Evolutionary conservation across 2,329 filamentous ascomycete genomes (phyloP).

Genomic region (Pseudogymnoascus sp.): DNA sequence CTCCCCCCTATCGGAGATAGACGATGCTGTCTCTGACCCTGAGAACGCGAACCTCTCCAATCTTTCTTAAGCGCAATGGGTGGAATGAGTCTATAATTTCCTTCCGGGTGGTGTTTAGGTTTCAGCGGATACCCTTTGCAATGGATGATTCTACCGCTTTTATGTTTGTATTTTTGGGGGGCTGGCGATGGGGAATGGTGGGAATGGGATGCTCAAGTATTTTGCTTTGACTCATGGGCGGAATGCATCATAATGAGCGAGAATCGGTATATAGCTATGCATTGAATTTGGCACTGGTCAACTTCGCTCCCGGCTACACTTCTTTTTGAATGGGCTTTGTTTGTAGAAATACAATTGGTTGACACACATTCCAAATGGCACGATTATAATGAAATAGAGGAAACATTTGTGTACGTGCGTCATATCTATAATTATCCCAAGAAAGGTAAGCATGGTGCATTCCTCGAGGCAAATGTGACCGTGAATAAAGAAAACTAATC

Average conservation of each 20-base stretch:
- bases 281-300: background rate
- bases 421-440: slow-evolving; percentile 7
- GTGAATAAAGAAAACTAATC: background rate
- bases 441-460: background rate
- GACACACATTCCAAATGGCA: background rate
- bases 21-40: background rate
- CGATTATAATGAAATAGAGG: background rate
- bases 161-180: too few relatives aligned
- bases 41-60: background rate
- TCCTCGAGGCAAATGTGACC: background rate
- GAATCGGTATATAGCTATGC: background rate
- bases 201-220: background rate
- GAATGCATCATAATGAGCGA: background rate
- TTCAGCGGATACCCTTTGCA: background rate
- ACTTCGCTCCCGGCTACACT: background rate
- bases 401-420: background rate
- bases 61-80: background rate
- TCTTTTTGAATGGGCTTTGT: background rate
- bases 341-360: background rate
- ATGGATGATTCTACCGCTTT: background rate
- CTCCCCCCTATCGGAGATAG: background rate
- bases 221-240: background rate
- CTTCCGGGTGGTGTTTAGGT: background rate
- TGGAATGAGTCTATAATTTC: background rate
- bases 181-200: background rate